Evolutionary conservation across 108 stramenopile species (phyloP).

Genomic region (Nitzschia sp.): DNA sequence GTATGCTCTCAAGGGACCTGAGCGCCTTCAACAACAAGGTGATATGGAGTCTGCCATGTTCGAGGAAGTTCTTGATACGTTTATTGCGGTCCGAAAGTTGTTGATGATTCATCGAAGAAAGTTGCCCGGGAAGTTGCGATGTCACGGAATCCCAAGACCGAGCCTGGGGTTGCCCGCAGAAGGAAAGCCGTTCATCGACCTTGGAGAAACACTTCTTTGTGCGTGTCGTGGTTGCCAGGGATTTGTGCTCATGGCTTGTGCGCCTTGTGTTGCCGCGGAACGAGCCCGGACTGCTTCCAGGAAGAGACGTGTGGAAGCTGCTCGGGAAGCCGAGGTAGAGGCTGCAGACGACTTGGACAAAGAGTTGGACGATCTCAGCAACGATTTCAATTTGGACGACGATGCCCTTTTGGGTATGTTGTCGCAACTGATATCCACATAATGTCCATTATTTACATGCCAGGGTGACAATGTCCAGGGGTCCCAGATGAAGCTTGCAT

Average conservation of each 20-base stretch:
- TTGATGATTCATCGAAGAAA: constrained; percentile 74
- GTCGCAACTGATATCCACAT: constrained; percentile 57
- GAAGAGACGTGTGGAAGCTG: constrained; percentile 32
- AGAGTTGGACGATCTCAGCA: constrained; percentile 57
- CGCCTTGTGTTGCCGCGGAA: constrained; percentile 86
- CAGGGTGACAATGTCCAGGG: no score
- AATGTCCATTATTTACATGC: constrained; percentile 6
- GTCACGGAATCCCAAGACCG: constrained; percentile 81
- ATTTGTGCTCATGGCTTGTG: constrained; percentile 87
- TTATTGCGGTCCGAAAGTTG: constrained; percentile 69
- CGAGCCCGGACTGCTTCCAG: constrained; percentile 46
- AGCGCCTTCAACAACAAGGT: constrained; percentile 28
- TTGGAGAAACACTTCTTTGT: constrained; percentile 80
- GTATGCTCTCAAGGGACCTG: constrained; percentile 56
- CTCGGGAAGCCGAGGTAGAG: constrained; percentile 44
- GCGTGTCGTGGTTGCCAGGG: constrained; percentile 84
- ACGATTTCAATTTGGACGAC: constrained; percentile 77
- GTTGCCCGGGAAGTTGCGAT: constrained; percentile 74
- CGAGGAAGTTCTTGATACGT: constrained; percentile 79
- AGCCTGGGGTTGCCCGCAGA: constrained; percentile 45
- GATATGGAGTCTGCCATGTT: constrained; percentile 78
- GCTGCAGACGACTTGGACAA: constrained; percentile 62
- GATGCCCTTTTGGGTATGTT: constrained; percentile 76
- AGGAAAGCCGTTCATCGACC: constrained; percentile 65
- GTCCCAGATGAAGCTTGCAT: no score